Evolutionary conservation across 1,284 basidiomycete genomes (phyloP).

Genomic region (Wolfiporia cocos): DNA sequence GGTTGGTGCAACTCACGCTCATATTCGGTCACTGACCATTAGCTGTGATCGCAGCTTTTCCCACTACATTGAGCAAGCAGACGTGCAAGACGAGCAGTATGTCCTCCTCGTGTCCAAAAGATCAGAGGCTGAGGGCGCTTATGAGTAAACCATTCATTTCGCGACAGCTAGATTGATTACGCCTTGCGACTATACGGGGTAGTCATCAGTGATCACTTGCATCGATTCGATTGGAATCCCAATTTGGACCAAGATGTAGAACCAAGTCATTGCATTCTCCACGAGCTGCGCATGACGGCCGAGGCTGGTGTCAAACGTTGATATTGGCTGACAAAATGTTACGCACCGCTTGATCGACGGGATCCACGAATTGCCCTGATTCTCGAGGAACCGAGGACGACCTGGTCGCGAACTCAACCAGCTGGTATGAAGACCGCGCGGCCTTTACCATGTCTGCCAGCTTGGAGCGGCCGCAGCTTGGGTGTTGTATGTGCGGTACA

Average conservation of each 20-base stretch:
- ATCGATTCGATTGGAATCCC: constrained; percentile 54
- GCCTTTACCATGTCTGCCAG: constrained; percentile 47
- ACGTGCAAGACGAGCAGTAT: too few species aligned
- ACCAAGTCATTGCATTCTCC: constrained; percentile 30
- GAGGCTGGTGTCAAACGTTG: background rate
- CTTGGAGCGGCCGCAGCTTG: constrained; percentile 49
- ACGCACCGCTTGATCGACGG: constrained; percentile 55
- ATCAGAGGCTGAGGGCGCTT: constrained; percentile 45
- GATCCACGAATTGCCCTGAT: constrained; percentile 78
- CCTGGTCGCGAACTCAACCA: constrained; percentile 38
- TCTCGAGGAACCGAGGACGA: constrained; percentile 86
- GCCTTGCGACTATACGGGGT: constrained; percentile 58
- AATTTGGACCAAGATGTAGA: constrained; percentile 38
- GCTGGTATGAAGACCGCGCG: constrained; percentile 46
- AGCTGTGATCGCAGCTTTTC: constrained; percentile 46
- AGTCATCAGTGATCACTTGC: constrained; percentile 32
- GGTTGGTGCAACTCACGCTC: constrained; percentile 12
- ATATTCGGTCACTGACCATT: constrained; percentile 49
- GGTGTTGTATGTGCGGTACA: constrained; percentile 63
- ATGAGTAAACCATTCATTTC: background rate
- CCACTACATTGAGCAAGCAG: too few species aligned
- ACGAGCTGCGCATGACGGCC: constrained; percentile 18
- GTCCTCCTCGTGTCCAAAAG: constrained; percentile 42
- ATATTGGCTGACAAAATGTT: background rate
- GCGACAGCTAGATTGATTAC: constrained; percentile 31